Evolutionary conservation across 2,329 filamentous ascomycete genomes (phyloP), one percentile per base, ranked within the genome.

Genomic region (Leptographium lundbergii): DNA sequence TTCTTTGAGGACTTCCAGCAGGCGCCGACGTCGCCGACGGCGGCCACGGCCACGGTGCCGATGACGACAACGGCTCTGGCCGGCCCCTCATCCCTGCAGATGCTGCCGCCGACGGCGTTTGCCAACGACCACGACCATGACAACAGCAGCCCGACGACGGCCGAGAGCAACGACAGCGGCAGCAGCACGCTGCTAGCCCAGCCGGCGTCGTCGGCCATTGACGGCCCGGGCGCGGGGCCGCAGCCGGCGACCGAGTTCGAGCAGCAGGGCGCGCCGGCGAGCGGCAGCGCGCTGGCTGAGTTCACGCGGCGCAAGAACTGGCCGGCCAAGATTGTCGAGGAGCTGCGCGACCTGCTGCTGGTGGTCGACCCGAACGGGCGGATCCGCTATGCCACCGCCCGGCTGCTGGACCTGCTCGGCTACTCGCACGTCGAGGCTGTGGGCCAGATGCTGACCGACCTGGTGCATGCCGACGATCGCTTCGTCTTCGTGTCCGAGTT

Each of bases 251-350:
- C 60, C 2, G 55, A 13, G 7, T 39, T 60, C 17, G 57, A 56
- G 32, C 52, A 56, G 32, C 52, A 19, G 29, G 36, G 32, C 36
- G n/a, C 47, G 54, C 56, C 57, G 73, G 74, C 60, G 64, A 34
- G 68, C 61, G 70, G 70, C 58, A 78, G 70, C 66, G 77, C 75
- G 19, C 66, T 82, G 63, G 81, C 79, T 61, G 80, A 82, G 67
- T 82, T 82, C 62, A 82, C 80, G 52, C 82, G 82, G 70, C 73
- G 80, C 65, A 74, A 79, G 61, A 82, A 94, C 69, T 96, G 92
- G 92, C 87, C 89, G 19, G 88, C 91, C 69, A 87, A 89, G 64
- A 86, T 96, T 14, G 82, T 96, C 27, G 89, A 95, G 71, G 91
- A 96, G 75, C 77, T 97, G 65, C 88, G 87, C 68, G 92, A 96